These are phyloP conservation scores for Inga leiocalycina DNA, from an alignment of 306 rosid species.

Conservation along the genomic window DNA sequence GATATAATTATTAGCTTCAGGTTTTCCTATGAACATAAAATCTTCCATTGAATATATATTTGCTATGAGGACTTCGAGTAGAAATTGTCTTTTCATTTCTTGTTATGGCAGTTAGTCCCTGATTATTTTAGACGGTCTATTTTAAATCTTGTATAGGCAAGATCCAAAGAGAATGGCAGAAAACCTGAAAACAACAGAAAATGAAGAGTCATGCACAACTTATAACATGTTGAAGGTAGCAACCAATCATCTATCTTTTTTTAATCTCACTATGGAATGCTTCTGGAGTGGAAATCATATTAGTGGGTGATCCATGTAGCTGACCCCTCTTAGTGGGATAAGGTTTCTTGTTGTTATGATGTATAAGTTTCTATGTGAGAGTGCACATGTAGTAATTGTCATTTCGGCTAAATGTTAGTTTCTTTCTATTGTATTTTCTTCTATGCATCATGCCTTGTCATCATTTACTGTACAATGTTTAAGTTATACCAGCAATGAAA, in stretches of 20 bases:
- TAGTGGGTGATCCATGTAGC: neutral
- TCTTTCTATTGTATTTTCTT: neutral
- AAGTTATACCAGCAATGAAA: neutral
- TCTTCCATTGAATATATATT: conserved; percentile 20
- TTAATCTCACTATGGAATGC: conserved; percentile 11
- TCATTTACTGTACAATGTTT: neutral
- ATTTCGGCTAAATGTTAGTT: neutral
- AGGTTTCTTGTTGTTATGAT: neutral
- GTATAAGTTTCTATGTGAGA: neutral
- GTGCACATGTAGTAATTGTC: neutral
- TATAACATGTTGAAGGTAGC: conserved; percentile 77
- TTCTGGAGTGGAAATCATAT: neutral
- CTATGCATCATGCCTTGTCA: neutral
- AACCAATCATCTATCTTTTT: neutral
- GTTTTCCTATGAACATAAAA: conserved; percentile 24
- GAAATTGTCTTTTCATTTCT: conserved; percentile 7
- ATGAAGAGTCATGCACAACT: conserved; percentile 74
- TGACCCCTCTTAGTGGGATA: no score
- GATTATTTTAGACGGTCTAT: conserved; percentile 13
- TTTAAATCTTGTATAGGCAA: conserved; percentile 40
- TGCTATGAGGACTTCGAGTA: conserved; percentile 8
- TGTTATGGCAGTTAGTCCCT: neutral
- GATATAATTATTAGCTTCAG: conserved; percentile 19
- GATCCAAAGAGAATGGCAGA: conserved; percentile 63
- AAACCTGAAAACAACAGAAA: conserved; percentile 49